Evolutionary conservation across 306 rosid genomes (phyloP).

Genomic region (Prunus mume): DNA sequence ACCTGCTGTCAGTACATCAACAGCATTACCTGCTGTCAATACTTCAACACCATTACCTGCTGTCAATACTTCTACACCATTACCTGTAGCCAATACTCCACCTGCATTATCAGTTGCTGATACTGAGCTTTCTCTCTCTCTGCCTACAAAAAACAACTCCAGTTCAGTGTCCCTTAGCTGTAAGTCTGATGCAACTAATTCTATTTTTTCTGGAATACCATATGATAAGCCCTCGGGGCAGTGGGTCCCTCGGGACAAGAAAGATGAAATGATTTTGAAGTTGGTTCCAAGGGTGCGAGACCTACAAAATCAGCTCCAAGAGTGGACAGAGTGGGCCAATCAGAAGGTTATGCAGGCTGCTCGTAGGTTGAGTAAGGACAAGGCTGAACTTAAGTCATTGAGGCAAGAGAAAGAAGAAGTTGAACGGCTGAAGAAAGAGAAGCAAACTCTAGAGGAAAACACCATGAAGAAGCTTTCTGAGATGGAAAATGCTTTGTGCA

Average conservation of each 20-base stretch:
- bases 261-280: constrained; percentile 78
- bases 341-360: constrained; percentile 99
- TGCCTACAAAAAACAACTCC: constrained; percentile 47
- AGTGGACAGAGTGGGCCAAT: constrained; percentile 96
- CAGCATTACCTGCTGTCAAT: constrained; percentile 12
- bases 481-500: constrained; percentile 83
- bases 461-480: constrained; percentile 86
- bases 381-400: constrained; percentile 68
- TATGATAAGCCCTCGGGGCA: constrained; percentile 51
- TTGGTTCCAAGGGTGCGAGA: constrained; percentile 65
- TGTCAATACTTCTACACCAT: constrained; percentile 17
- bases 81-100: constrained; percentile 20
- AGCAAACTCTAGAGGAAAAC: constrained; percentile 70
- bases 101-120: constrained; percentile 45
- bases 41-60: constrained; percentile 27
- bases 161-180: constrained; percentile 37
- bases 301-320: constrained; percentile 75
- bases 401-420: constrained; percentile 90
- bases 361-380: constrained; percentile 81
- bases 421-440: constrained; percentile 81
- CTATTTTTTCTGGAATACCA: constrained; percentile 49
- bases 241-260: constrained; percentile 72
- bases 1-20: constrained; percentile 7
- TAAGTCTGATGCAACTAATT: constrained; percentile 37
- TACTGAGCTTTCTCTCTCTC: constrained; percentile 79